These are phyloP conservation scores for Trichoderma citrinoviride DNA, from an alignment of 2,329 filamentous ascomycete species.

Conservation along the genomic window DNA sequence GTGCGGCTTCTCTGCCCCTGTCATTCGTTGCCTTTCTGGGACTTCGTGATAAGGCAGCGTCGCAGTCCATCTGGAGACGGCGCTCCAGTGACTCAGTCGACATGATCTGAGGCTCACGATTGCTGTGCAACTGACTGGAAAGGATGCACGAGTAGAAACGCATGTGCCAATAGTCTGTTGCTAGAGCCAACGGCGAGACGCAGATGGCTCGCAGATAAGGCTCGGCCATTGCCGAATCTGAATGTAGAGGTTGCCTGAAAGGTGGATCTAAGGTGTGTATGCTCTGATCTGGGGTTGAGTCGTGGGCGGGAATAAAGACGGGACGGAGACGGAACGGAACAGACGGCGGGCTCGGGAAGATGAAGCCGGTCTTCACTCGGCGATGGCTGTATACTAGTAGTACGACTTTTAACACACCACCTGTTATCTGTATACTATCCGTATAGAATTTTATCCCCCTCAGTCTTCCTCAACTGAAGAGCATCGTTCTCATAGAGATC, in stretches of 20 bases:
- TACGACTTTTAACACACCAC: too few species aligned
- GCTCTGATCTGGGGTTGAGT: not conserved
- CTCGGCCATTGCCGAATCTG: not conserved
- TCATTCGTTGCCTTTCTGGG: conserved; percentile 11
- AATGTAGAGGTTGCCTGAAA: too few species aligned
- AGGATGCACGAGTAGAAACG: not conserved
- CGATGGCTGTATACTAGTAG: too few species aligned
- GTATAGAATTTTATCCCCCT: too few species aligned
- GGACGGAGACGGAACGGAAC: not conserved
- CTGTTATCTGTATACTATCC: too few species aligned
- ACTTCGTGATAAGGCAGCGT: conserved; percentile 6
- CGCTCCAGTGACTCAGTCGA: not conserved
- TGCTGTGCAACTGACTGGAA: not conserved
- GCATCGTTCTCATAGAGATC: too few species aligned
- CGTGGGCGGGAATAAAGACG: not conserved
- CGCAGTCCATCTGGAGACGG: conserved; percentile 5
- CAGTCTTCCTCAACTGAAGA: too few species aligned
- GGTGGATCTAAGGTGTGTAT: too few species aligned
- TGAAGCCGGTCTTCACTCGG: conserved; percentile 58
- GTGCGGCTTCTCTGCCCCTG: not conserved
- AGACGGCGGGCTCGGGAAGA: conserved; percentile 58
- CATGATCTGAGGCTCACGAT: not conserved
- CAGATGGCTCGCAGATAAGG: not conserved
- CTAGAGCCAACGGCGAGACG: not conserved
- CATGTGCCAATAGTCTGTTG: not conserved